Evolutionary conservation across 345 rosid genomes (phyloP).

Genomic region (Moricandia arvensis): DNA sequence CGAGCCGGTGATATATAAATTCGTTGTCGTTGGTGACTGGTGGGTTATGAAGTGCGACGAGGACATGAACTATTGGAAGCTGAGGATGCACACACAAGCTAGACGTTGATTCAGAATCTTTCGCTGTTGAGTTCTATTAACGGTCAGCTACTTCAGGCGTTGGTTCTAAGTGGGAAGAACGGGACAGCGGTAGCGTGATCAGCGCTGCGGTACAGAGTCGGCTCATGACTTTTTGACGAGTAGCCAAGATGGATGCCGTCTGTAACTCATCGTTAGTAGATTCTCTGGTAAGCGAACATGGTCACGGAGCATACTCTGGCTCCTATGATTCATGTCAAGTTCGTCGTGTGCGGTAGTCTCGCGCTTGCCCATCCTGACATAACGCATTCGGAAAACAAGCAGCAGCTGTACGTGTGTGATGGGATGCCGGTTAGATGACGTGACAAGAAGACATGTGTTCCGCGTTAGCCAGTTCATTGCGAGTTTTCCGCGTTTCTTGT

Average conservation of each 20-base stretch:
- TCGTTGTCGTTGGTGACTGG: no score
- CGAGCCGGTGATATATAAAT: no score
- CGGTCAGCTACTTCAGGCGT: slow-evolving; percentile 56
- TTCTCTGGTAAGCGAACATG: slow-evolving; percentile 37
- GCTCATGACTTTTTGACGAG: slow-evolving; percentile 51
- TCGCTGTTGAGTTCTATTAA: slow-evolving; percentile 54
- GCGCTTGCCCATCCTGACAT: slow-evolving; percentile 53
- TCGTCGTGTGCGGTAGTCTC: slow-evolving; percentile 60
- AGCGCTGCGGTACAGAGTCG: slow-evolving; percentile 21
- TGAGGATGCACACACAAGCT: slow-evolving; percentile 61
- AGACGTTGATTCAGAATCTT: slow-evolving; percentile 43
- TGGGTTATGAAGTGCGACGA: slow-evolving; percentile 50
- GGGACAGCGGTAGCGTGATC: slow-evolving; percentile 42
- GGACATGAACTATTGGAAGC: slow-evolving; percentile 57
- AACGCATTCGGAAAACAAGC: slow-evolving; percentile 24
- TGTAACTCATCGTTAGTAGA: slow-evolving; percentile 43
- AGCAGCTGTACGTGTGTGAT: slow-evolving; percentile 66
- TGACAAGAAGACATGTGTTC: slow-evolving; percentile 48
- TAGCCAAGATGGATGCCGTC: slow-evolving; percentile 34
- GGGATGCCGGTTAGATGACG: slow-evolving; percentile 44
- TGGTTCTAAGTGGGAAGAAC: slow-evolving; percentile 60
- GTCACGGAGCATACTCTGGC: no score
- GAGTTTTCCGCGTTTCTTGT: slow-evolving; percentile 62
- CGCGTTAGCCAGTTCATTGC: slow-evolving; percentile 41
- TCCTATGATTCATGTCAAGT: slow-evolving; percentile 49